Evolutionary conservation across 352 stramenopile species (phyloP), one percentile per base, ranked within the genome.

Genomic region (Globisporangium cederbergense): DNA sequence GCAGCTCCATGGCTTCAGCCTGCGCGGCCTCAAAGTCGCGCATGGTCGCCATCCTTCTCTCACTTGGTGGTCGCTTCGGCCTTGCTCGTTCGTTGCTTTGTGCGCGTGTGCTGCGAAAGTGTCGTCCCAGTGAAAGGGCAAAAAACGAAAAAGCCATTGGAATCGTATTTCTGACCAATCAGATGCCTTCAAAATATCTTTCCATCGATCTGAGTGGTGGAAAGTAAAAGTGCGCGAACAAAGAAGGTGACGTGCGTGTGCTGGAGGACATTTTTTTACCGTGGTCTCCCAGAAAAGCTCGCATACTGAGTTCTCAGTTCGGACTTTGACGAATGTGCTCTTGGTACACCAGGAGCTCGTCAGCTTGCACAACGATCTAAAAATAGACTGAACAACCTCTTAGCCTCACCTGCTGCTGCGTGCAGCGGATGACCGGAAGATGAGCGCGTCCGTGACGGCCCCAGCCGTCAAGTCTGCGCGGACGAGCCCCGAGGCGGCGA

Each of bases 1-100:
- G 55, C 36, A 83, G 49, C 65, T 88, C 77, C 77, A 88, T 84
- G 40, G 77, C 75, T 36, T 88, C 68, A 2, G 64, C 59, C 71
- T 88, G 79, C 32, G 75, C 75, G 16, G 70, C 67, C 62, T 85
- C 79, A 52, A 81, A 78, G 70, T 81, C 73, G 56, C 58, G 58
- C 50, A 61, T 64, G 46, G 30, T 50, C 14, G 61, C n/a, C 53
- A 62, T 66, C n/a, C 8, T 18, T 11, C 22, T 56, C 30, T 22
- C 16, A 14, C 25, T 40, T 28, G 30, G 8, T 20, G 11, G 3
- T 36, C 22, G 9, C 10, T 54, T 55, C 11, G 11, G 3, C 13
- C 22, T n/a, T 16, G 18, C 47, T 36, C 13, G 10, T 25, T n/a
- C 51, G 42, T 45, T 30, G 18, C 22, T 46, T 58, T 58, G 28